phyloP scores from a whole-genome alignment of 495 filamentous ascomycete species.

The Neurospora terricola region DNA sequence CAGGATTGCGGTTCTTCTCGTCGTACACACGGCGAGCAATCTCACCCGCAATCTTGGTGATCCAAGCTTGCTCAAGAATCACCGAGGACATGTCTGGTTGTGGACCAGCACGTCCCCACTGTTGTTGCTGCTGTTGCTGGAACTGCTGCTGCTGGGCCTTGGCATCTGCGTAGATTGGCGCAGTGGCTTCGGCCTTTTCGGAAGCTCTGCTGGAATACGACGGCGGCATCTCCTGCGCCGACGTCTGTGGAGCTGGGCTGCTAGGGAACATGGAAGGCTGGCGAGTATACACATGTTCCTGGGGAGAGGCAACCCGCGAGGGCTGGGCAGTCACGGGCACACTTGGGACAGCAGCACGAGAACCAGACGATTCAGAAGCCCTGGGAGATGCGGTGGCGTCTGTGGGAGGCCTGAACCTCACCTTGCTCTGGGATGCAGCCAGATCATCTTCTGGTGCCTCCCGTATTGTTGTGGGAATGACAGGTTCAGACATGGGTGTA shows the following conservation, averaged over 20 bases:
- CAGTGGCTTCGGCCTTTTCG: neutral
- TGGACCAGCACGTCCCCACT: slow-evolving; percentile 6
- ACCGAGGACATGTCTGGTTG: slow-evolving; percentile 37
- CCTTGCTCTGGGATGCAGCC: slow-evolving; percentile 28
- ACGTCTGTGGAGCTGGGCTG: neutral
- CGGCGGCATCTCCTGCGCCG: neutral
- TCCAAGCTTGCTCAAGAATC: slow-evolving; percentile 75
- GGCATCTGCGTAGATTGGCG: neutral
- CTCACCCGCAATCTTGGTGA: slow-evolving; percentile 84
- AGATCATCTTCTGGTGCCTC: slow-evolving; percentile 50
- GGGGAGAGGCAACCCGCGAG: neutral
- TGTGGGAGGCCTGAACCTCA: slow-evolving; percentile 27
- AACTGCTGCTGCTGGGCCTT: neutral
- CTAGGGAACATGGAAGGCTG: neutral
- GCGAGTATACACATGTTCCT: neutral
- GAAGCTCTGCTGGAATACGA: neutral
- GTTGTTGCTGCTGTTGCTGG: slow-evolving; percentile 4
- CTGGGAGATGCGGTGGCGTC: slow-evolving; percentile 16
- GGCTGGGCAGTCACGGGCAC: neutral
- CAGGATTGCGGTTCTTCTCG: slow-evolving; percentile 39
- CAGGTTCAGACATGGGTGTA: slow-evolving; percentile 41
- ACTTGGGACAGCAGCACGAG: neutral
- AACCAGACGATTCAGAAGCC: slow-evolving; percentile 8
- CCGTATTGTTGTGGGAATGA: slow-evolving; percentile 30
- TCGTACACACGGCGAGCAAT: slow-evolving; percentile 79